A percentile compares a stretch with the other conserved stretches of the same genome.
These are phyloP conservation scores for Diaporthe citriasiana DNA, from an alignment of 2,329 filamentous ascomycete genomes.

Conservation along the genomic window DNA sequence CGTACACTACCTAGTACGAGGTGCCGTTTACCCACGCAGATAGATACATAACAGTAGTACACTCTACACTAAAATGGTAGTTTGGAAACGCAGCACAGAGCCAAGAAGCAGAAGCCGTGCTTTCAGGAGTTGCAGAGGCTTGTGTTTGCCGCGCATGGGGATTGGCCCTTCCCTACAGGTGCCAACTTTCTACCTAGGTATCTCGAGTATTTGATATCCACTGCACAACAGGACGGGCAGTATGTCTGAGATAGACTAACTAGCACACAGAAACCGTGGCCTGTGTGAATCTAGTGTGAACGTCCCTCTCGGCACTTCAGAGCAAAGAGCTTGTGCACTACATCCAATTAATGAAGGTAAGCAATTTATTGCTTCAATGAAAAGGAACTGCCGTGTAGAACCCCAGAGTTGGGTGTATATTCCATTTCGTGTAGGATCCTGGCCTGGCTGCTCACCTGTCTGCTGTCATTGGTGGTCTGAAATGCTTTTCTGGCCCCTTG, in stretches of 20 bases:
- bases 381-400: background rate
- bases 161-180: background rate
- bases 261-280: background rate
- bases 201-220: too few relatives aligned
- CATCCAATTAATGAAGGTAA: too few relatives aligned
- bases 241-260: background rate
- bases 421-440: background rate
- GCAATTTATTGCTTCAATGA: background rate
- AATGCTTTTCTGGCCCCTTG: slow-evolving; percentile 23
- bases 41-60: too few relatives aligned
- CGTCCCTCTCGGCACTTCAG: slow-evolving; percentile 3
- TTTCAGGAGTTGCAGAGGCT: background rate
- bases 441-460: background rate
- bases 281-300: background rate
- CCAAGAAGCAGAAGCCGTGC: too few relatives aligned
- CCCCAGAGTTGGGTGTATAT: background rate
- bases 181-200: too few relatives aligned
- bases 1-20: slow-evolving; percentile 3
- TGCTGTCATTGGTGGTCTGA: slow-evolving; percentile 20
- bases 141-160: background rate
- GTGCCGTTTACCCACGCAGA: background rate
- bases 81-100: too few relatives aligned
- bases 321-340: background rate
- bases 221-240: background rate
- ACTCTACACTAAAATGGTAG: too few relatives aligned